Evolutionary conservation across 1,139 yeast species (phyloP).

Genomic region (Geotrichum aggregatum): DNA sequence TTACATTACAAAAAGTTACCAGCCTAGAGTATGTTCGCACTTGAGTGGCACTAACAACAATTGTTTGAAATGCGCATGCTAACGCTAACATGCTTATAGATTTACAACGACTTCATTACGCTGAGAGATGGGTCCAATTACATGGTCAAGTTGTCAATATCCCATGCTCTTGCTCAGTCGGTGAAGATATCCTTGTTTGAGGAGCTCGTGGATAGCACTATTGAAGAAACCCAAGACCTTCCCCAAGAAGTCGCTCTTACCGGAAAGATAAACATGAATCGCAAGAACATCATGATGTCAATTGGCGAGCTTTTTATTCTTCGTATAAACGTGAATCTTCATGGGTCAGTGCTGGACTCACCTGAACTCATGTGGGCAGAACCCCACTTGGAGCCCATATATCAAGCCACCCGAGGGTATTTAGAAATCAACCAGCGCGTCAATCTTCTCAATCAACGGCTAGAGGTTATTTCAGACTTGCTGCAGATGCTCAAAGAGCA

Average conservation of each 20-base stretch:
- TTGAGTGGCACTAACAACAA: neutral
- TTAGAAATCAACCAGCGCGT: conserved; percentile 91
- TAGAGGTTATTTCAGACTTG: conserved; percentile 89
- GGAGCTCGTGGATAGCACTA: conserved; percentile 90
- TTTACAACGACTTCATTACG: conserved; percentile 90
- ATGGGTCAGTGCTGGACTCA: conserved; percentile 91
- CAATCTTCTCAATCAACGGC: conserved; percentile 77
- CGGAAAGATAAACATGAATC: conserved; percentile 90
- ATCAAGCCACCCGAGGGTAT: conserved; percentile 93
- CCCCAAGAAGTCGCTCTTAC: conserved; percentile 93
- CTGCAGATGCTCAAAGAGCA: conserved; percentile 95
- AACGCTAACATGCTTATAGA: conserved; percentile 32
- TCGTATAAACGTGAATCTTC: conserved; percentile 76
- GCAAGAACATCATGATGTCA: conserved; percentile 92
- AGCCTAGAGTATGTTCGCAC: conserved; percentile 53
- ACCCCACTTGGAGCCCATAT: conserved; percentile 93
- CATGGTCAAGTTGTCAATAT: conserved; percentile 81
- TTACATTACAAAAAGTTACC: conserved; percentile 86
- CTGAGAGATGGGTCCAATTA: conserved; percentile 85
- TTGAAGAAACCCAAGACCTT: conserved; percentile 92
- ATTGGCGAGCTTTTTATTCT: conserved; percentile 92
- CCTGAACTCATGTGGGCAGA: conserved; percentile 99
- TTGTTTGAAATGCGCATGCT: neutral
- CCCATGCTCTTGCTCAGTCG: conserved; percentile 88
- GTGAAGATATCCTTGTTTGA: conserved; percentile 92